Evolutionary conservation across 768 basidiomycete species (phyloP).

Genomic region (Psilocybe cubensis): DNA sequence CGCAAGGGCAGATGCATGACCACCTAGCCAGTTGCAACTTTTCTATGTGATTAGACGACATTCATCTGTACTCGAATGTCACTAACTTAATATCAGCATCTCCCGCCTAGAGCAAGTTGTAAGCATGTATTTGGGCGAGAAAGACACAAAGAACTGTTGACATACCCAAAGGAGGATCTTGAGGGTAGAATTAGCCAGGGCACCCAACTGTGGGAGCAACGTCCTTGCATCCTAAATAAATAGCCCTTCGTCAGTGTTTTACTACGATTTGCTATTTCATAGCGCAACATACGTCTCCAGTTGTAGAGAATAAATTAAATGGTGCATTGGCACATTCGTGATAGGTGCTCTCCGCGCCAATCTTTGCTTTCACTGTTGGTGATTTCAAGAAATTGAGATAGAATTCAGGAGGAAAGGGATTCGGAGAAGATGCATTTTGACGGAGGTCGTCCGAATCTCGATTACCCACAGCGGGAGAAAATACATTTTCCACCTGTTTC

Average conservation of each 20-base stretch:
- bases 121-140: slow-evolving; percentile 20
- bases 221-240: slow-evolving; percentile 53
- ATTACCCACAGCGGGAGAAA: slow-evolving; percentile 53
- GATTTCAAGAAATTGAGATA: slow-evolving; percentile 50
- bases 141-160: background rate
- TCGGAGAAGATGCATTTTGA: slow-evolving; percentile 47
- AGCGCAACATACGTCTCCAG: slow-evolving; percentile 54
- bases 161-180: slow-evolving; percentile 52
- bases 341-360: slow-evolving; percentile 58
- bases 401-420: slow-evolving; percentile 60
- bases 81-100: slow-evolving; percentile 56
- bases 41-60: background rate
- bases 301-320: slow-evolving; percentile 43
- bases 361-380: slow-evolving; percentile 39
- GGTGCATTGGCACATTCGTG: slow-evolving; percentile 51
- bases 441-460: slow-evolving; percentile 60
- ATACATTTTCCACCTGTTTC: slow-evolving; percentile 47
- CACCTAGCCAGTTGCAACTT: slow-evolving; percentile 54
- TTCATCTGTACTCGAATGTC: background rate
- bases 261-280: background rate
- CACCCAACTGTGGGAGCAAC: slow-evolving; percentile 51
- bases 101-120: slow-evolving; percentile 36
- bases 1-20: slow-evolving; percentile 42
- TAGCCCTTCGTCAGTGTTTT: background rate
- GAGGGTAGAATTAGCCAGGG: slow-evolving; percentile 46